These are phyloP conservation scores for Umbilicus rupestris DNA, from an alignment of 164 flowering plant species.

Conservation along the genomic window DNA sequence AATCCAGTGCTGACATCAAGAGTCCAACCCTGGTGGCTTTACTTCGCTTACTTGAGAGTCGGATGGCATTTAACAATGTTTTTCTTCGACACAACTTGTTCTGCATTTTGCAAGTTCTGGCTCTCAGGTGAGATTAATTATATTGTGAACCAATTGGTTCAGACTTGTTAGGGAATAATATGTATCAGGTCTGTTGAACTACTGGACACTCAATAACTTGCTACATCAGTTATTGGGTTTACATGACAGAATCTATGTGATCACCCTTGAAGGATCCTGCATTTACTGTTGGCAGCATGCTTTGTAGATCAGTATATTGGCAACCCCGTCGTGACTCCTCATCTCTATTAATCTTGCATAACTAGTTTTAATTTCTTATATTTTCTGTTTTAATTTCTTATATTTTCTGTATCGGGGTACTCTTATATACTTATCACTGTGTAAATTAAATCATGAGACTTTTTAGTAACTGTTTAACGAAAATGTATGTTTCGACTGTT, in stretches of 20 bases:
- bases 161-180: background rate
- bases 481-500: background rate
- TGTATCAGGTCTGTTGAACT: background rate
- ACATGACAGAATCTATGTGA: no score
- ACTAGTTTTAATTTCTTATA: background rate
- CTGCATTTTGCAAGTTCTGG: slow-evolving; percentile 78
- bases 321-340: background rate
- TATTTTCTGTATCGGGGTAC: background rate
- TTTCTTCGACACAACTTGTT: slow-evolving; percentile 81
- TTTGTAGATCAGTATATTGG: background rate
- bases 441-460: background rate
- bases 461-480: background rate
- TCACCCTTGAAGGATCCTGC: no score
- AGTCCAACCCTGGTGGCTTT: slow-evolving; percentile 54
- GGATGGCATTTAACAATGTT: slow-evolving; percentile 65
- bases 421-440: background rate
- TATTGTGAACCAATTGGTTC: background rate
- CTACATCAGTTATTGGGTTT: no score
- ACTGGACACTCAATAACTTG: no score
- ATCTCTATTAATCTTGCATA: background rate
- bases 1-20: slow-evolving; percentile 25
- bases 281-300: background rate
- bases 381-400: background rate
- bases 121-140: slow-evolving; percentile 42
- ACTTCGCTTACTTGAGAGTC: slow-evolving; percentile 68